A percentile compares a stretch with the other conserved stretches of the same genome.
phyloP scores from a whole-genome alignment of 768 basidiomycete species.

The Asterophora parasitica region DNA sequence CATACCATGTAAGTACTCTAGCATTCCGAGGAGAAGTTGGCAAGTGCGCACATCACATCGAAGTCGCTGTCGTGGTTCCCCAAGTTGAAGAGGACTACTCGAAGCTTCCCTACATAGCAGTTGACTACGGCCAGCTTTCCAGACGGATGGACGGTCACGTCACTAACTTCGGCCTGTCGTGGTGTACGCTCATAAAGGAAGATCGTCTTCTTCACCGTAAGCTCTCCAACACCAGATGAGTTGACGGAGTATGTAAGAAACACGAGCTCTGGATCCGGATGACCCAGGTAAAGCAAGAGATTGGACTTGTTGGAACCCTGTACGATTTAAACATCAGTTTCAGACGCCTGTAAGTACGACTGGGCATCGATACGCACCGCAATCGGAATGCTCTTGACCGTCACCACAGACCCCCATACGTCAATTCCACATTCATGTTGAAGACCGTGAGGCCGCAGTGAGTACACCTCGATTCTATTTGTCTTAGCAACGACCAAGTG shows the following conservation, averaged over 20 bases:
- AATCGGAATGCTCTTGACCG: slow-evolving; percentile 51
- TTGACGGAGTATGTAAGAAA: slow-evolving; percentile 50
- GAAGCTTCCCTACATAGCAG: slow-evolving; percentile 69
- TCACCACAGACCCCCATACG: slow-evolving; percentile 64
- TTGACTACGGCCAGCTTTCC: slow-evolving; percentile 58
- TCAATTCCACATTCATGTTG: slow-evolving; percentile 54
- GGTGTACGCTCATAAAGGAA: slow-evolving; percentile 52
- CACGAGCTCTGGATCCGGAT: slow-evolving; percentile 70
- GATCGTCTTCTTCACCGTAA: slow-evolving; percentile 41
- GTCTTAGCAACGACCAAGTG: slow-evolving; percentile 68
- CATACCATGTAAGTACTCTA: no score
- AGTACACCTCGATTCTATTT: slow-evolving; percentile 64
- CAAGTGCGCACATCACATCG: slow-evolving; percentile 54
- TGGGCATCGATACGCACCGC: slow-evolving; percentile 34
- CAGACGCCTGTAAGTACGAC: slow-evolving; percentile 12
- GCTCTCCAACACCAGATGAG: slow-evolving; percentile 25
- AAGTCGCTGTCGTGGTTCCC: slow-evolving; percentile 53
- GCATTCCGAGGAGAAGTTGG: background rate
- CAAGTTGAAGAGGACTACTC: slow-evolving; percentile 51
- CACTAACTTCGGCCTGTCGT: slow-evolving; percentile 67
- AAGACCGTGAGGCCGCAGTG: slow-evolving; percentile 56
- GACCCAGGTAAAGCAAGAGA: slow-evolving; percentile 66
- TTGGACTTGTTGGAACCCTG: slow-evolving; percentile 39
- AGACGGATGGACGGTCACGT: slow-evolving; percentile 60
- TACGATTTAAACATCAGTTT: slow-evolving; percentile 2